Base-by-base conservation (phyloP, 495 filamentous ascomycete species). In the Trichoderma asperelloides region DNA sequence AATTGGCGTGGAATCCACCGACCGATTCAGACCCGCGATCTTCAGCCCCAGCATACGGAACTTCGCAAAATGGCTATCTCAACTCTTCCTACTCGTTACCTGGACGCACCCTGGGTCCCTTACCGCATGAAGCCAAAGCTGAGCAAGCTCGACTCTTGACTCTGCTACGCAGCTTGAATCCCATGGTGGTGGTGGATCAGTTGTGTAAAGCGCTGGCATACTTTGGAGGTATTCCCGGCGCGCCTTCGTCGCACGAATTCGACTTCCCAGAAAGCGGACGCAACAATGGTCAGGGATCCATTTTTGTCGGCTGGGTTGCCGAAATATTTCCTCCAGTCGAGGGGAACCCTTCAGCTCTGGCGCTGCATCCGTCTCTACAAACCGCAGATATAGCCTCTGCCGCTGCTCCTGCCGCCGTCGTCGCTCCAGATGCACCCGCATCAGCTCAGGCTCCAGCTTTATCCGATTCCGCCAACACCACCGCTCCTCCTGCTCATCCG, bases 231-330 rank as follows among this genome's bases (percentile, higher is more conserved):
- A 80, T 85, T 33, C 84, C 84, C 18, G 82, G 79, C 7, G 84
- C 82, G 8, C 83, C 82, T 13, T 80, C 84, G 25, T 82, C 84
- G 1, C 72, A 75, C 33, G 76, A 83, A 72, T 81, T 76, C 62
- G 74, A 75, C 39, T 86, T 85, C 65, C 83, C 84, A 6, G 78
- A 80, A 62, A 85, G 83, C 69, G 82, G 80, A 23, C 78, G 82
- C 66, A 76, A 80, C 28, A 84, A 83, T 69, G 84, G 83, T 39
- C 78, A 80, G 4, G 84, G 84, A 18, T 80, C 80, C 49, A 72
- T 85, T 12, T 85, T 86, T 71, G 78, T 86, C 41, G 84, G 84
- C 11, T 86, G 84, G 84, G 74, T 86, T 43, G 77, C 82, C 12
- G 84, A 86, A 65, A 85, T 86, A 66, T 86, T 86, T 66, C 84